phyloP scores from a whole-genome alignment of 306 rosid genomes.

The Cucumis sativus region Cucumber_9930_V3 NC_026660.2:21686001-21686500 shows the following conservation, averaged over 20 bases:
- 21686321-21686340: background rate
- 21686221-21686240: constrained; percentile 80
- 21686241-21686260: constrained; percentile 72
- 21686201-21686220: constrained; percentile 85
- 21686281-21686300: constrained; percentile 63
- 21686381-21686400: constrained; percentile 41
- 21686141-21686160: constrained; percentile 31
- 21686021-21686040: constrained; percentile 53
- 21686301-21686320: constrained; percentile 19
- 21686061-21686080: constrained; percentile 70
- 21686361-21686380: background rate
- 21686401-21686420: constrained; percentile 68
- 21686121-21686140: constrained; percentile 60
- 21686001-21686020: constrained; percentile 97
- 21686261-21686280: constrained; percentile 43
- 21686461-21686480: constrained; percentile 70
- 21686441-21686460: constrained; percentile 52
- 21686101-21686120: constrained; percentile 67
- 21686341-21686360: background rate
- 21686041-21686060: constrained; percentile 44
- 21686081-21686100: constrained; percentile 85
- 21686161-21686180: constrained; percentile 42
- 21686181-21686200: constrained; percentile 67
- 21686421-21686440: constrained; percentile 77
- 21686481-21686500: constrained; percentile 86